Base-by-base conservation (phyloP, 345 rosid genomes). In the Eucalyptus dawsonii region DNA sequence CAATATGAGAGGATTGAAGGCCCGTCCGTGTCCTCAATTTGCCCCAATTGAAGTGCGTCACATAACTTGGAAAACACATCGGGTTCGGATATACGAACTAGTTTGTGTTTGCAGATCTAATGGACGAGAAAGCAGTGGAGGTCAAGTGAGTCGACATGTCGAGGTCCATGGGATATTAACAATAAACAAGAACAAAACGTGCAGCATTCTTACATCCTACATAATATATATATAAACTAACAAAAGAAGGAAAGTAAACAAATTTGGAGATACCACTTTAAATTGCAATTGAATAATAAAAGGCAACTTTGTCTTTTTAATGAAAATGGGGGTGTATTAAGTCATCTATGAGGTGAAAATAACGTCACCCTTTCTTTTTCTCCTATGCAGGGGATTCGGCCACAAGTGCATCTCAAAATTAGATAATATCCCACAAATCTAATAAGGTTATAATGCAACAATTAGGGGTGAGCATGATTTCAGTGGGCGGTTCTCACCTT, bases 401-500 rank as follows among this genome's bases (percentile, higher is more conserved):
- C 62, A 24, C 1, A 0, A 56, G 62, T 56, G 62, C 29, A 10
- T 56, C 62, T 56, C 14, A 24, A 56, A 56, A 24, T 22, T 0
- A 24, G 62, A 24, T 9, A 56, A 2, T 56, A 56, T 56, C 62
- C 29, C 62, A 56, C 62, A 24, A 56, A 56, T 56, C 62, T 56
- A 56, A 56, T 24, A 56, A 2, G 6, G 62, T 53, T 19, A 53
- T 53, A 53, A 53, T 19, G 11, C 5, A 0, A 19, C 4, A 8
- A 53, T 53, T 56, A 56, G 62, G 29, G 29, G 14, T 24, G 62
- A 56, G 6, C 6, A 56, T 56, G 1, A 2, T 24, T 22, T 1
- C 0, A 1, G 13, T 56, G 13, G 13, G 6, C 0, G 0, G 14
- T 56, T 56, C 29, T 11, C 0, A 56, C 3, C 0, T 24, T 56